Percentiles rank a stretch among this genome's conserved stretches.
phyloP scores from a whole-genome alignment of 768 basidiomycete genomes.

The Lactarius psammicola region DNA sequence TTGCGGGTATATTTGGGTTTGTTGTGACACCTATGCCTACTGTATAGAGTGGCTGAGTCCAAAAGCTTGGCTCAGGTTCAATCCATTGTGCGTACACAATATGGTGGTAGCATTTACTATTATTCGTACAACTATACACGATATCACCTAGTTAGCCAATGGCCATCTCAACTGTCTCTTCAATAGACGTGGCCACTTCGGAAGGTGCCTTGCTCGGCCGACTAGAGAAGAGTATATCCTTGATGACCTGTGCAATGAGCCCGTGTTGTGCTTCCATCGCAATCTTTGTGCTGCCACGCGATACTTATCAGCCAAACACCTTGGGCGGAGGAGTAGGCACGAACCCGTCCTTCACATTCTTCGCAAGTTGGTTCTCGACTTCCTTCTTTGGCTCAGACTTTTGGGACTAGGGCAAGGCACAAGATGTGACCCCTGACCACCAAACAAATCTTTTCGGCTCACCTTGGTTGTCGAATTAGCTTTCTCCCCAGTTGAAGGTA shows the following conservation, averaged over 20 bases:
- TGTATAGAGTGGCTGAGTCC: constrained; percentile 8
- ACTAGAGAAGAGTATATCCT: constrained; percentile 84
- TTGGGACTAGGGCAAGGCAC: constrained; percentile 25
- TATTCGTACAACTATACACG: constrained; percentile 3
- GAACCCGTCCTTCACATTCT: constrained; percentile 87
- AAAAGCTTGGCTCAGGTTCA: constrained; percentile 8
- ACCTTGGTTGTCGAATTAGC: constrained; percentile 52
- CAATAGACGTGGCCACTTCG: constrained; percentile 11
- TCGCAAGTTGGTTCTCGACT: constrained; percentile 72
- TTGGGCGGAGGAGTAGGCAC: not conserved
- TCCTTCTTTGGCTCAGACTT: constrained; percentile 80
- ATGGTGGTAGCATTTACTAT: constrained; percentile 14
- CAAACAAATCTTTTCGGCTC: constrained; percentile 8
- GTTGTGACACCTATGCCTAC: constrained; percentile 19
- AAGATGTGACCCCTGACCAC: not conserved
- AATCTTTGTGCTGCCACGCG: constrained; percentile 67
- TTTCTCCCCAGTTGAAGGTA: constrained; percentile 49
- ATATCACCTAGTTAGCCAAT: constrained; percentile 18
- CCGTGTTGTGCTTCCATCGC: constrained; percentile 92
- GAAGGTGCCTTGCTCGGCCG: constrained; percentile 36
- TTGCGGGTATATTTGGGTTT: constrained; percentile 21
- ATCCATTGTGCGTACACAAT: not conserved
- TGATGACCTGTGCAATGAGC: constrained; percentile 88
- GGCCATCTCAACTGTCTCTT: constrained; percentile 24
- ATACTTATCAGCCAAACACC: not conserved